A percentile compares a stretch with the other conserved stretches of the same genome.
These are phyloP conservation scores for Epichloe baconii DNA, from an alignment of 2,329 filamentous ascomycete genomes.

Conservation along the genomic window DNA sequence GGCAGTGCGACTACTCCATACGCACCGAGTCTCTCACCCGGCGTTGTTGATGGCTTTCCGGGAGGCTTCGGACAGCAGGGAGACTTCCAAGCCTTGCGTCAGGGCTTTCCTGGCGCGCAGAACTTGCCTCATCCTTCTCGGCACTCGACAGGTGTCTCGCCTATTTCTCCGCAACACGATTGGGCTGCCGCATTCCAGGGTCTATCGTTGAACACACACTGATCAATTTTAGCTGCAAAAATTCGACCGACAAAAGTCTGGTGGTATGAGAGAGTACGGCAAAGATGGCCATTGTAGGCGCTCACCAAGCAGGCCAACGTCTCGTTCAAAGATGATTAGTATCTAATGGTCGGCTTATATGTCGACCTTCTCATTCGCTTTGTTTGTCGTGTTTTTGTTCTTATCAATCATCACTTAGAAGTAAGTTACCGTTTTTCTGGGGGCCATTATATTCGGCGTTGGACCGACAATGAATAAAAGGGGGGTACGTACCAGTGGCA, in stretches of 20 bases:
- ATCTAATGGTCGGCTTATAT: background rate
- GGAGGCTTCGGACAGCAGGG: constrained; percentile 21
- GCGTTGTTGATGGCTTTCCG: constrained; percentile 18
- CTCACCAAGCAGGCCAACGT: background rate
- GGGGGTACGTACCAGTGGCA: constrained; percentile 6
- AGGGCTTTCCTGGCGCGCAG: constrained; percentile 31
- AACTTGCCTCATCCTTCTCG: constrained; percentile 21
- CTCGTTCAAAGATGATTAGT: background rate
- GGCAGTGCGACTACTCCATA: constrained; percentile 15
- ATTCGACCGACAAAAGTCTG: background rate
- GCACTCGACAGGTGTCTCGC: constrained; percentile 25
- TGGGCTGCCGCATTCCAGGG: constrained; percentile 56
- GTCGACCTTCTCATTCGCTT: background rate
- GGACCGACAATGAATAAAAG: constrained; percentile 3
- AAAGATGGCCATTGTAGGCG: background rate
- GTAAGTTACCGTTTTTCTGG: constrained; percentile 3
- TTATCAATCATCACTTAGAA: constrained; percentile 1
- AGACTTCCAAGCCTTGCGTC: constrained; percentile 34
- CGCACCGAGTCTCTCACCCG: constrained; percentile 14
- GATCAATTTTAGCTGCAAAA: constrained; percentile 8
- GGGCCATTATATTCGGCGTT: constrained; percentile 1
- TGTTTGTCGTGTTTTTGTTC: background rate
- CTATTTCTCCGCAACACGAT: constrained; percentile 36
- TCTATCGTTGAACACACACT: constrained; percentile 55
- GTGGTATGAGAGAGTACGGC: background rate